phyloP scores from a whole-genome alignment of 805 yeast genomes.

The Kodamaea hsintzibuensis region DNA sequence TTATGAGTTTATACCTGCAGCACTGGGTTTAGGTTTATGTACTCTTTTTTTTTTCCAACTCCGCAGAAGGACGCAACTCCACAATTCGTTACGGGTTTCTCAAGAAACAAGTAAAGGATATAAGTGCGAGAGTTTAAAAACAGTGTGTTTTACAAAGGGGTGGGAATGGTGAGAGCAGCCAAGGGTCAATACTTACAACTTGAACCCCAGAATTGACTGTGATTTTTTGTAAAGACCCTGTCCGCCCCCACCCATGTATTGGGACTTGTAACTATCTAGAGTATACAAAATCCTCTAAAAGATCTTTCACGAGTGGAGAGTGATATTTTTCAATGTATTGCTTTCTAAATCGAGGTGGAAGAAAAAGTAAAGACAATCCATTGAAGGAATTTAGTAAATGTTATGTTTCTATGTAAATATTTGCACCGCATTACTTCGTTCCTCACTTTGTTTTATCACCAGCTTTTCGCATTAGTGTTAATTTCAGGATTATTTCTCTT shows the following conservation, averaged over 20 bases:
- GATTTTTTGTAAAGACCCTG: background rate
- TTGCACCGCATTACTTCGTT: no score
- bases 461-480: background rate
- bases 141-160: background rate
- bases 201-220: background rate
- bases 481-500: constrained; percentile 37
- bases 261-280: no score
- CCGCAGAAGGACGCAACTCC: background rate
- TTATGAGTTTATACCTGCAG: background rate
- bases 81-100: background rate
- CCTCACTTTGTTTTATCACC: background rate
- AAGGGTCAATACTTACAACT: background rate
- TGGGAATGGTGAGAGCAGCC: background rate
- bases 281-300: no score
- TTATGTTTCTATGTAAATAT: no score
- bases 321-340: no score
- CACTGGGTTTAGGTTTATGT: background rate
- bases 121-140: background rate
- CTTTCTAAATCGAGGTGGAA: no score
- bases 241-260: no score
- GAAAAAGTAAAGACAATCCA: no score
- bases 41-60: background rate
- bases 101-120: background rate
- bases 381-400: no score
- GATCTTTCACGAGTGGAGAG: no score